Evolutionary conservation across 768 basidiomycete genomes (phyloP).

Genomic region (Lentinula sp.): DNA sequence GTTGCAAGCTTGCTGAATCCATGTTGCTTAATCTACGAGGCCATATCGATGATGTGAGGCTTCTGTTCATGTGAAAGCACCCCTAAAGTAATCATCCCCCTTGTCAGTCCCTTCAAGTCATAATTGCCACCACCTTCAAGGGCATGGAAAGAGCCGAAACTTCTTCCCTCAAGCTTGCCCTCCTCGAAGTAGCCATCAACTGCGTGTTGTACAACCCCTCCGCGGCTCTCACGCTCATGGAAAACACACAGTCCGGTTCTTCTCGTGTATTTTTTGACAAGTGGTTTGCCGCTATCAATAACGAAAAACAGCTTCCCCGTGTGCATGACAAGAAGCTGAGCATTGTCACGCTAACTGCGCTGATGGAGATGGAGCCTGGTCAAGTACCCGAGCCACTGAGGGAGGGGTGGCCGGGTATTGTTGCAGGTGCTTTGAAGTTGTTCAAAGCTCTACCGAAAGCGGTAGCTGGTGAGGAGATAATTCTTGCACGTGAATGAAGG

Average conservation of each 20-base stretch:
- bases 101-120: constrained; percentile 54
- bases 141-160: constrained; percentile 60
- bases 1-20: constrained; percentile 80
- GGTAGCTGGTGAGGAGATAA: constrained; percentile 49
- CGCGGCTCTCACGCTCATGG: constrained; percentile 72
- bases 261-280: constrained; percentile 75
- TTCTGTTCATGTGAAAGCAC: background rate
- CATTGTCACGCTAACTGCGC: constrained; percentile 66
- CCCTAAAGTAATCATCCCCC: constrained; percentile 4
- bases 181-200: constrained; percentile 81
- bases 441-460: constrained; percentile 79
- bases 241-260: constrained; percentile 47
- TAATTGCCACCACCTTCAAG: constrained; percentile 56
- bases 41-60: constrained; percentile 67
- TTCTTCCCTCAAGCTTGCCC: constrained; percentile 60
- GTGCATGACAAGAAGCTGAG: constrained; percentile 90
- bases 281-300: constrained; percentile 77
- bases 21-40: constrained; percentile 77
- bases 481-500: background rate
- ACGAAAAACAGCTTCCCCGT: constrained; percentile 55
- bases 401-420: constrained; percentile 72
- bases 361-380: constrained; percentile 63
- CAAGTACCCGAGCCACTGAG: constrained; percentile 52
- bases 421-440: constrained; percentile 61
- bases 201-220: constrained; percentile 78